Conservation (phyloP, 495 filamentous ascomycete genomes). For the Tuber indicum region DNA sequence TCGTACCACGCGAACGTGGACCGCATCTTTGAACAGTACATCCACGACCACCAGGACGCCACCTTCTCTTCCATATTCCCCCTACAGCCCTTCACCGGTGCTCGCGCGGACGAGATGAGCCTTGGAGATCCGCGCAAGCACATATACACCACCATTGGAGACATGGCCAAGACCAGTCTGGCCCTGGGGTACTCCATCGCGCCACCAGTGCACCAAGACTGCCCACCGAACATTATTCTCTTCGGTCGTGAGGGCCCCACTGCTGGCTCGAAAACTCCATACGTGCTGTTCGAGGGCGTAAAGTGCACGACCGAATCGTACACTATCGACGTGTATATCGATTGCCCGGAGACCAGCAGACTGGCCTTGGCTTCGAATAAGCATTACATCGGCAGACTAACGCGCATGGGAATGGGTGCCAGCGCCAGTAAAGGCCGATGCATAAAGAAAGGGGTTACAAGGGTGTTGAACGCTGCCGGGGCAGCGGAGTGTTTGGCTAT, state of each 20-base stretch:
- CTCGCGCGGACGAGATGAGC: not conserved
- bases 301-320: constrained; percentile 15
- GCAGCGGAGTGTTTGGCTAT: not conserved
- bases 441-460: constrained; percentile 13
- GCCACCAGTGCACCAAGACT: constrained; percentile 13
- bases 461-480: constrained; percentile 4
- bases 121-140: constrained; percentile 14
- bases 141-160: constrained; percentile 27
- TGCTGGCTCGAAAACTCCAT: constrained; percentile 4
- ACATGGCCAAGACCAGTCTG: constrained; percentile 20
- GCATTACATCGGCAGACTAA: constrained; percentile 18
- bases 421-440: not conserved
- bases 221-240: not conserved
- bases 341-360: not conserved
- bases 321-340: constrained; percentile 27
- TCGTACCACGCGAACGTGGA: constrained; percentile 25
- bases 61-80: constrained; percentile 27
- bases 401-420: constrained; percentile 22
- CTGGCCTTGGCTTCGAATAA: constrained; percentile 5
- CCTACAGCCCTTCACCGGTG: constrained; percentile 18
- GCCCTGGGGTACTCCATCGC: constrained; percentile 22
- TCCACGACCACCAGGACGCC: constrained; percentile 11
- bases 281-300: constrained; percentile 21
- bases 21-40: constrained; percentile 23
- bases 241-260: not conserved